Conservation (phyloP, 129 eudicot species). For the Flaveria sonorensis region DNA sequence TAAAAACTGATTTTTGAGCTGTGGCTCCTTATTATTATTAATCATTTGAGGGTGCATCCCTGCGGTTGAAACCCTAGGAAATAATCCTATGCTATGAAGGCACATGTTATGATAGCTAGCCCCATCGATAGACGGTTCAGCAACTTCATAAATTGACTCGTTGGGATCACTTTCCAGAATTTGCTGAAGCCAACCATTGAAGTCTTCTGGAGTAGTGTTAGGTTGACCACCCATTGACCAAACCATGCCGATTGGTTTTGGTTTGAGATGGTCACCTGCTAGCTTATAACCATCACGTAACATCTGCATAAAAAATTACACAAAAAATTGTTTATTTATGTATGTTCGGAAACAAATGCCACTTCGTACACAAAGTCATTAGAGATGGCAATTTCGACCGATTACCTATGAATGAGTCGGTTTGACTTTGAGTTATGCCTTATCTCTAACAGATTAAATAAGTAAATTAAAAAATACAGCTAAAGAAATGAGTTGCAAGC, state of each 20-base stretch:
- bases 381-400: background rate
- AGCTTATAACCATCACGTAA: conserved; percentile 55
- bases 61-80: conserved; percentile 27
- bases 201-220: conserved; percentile 36
- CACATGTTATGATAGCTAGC: conserved; percentile 31
- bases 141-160: conserved; percentile 38
- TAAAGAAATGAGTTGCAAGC: background rate
- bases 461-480: background rate
- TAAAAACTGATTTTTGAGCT: conserved; percentile 52
- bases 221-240: conserved; percentile 39
- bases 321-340: background rate
- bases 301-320: conserved; percentile 57
- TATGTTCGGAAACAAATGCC: conserved; percentile 18
- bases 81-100: conserved; percentile 46
- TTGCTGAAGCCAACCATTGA: conserved; percentile 42
- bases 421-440: background rate
- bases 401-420: background rate
- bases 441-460: background rate
- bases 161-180: conserved; percentile 35
- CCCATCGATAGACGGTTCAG: conserved; percentile 37
- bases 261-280: conserved; percentile 54
- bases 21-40: conserved; percentile 19
- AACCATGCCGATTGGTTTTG: conserved; percentile 48
- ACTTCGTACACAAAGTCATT: conserved; percentile 1
- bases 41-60: conserved; percentile 30